Evolutionary conservation across 176 grass and related monocot species (phyloP), one percentile per base, ranked within the genome.

Genomic region (Triticum turgidum): DNA sequence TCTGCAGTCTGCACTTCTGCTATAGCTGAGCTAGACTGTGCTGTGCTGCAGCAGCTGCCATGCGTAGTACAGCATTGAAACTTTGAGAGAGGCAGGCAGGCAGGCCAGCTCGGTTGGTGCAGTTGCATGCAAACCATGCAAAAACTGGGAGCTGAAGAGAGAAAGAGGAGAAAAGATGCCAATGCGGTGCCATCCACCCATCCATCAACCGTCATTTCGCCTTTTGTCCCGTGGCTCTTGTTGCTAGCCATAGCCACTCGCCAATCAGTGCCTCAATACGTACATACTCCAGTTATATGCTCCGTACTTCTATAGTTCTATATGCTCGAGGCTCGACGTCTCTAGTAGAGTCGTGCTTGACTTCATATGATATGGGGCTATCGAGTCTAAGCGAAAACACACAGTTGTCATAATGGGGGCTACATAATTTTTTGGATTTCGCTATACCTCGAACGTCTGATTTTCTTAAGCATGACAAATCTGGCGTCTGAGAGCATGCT

Each of bases 121-220:
- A n/a, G 76, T 13, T 24, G 76, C 51, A 78, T 61, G 81, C 65
- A 70, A 56, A 3, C 73, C 14, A 54, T 76, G 83, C 82, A 65
- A 35, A 61, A 62, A 15, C 83, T 75, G 30, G 58, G 38, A 45
- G 65, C 20, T 64, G 11, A 7, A 14, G 9, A 35, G 39, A 83
- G 80, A 80, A 69, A 77, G 88, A 58, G 12, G 13, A 71, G 20
- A 0, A 33, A 78, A 87, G 89, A 87, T 90, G 85, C 89, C 75
- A 39, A 90, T 84, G 49, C 80, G 25, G 73, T 76, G 73, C 73
- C 73, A 76, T 76, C 73, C 73, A 75, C 25, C 70, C 71, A 51
- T 73, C 38, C 72, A 77, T 86, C 88, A 79, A 7, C 61, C 59
- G 21, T 87, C 33, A 62, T 21, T 32, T 45, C 32, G 80, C 12